phyloP scores from a whole-genome alignment of 2,329 filamentous ascomycete genomes.

The Xylaria sp. region DNA sequence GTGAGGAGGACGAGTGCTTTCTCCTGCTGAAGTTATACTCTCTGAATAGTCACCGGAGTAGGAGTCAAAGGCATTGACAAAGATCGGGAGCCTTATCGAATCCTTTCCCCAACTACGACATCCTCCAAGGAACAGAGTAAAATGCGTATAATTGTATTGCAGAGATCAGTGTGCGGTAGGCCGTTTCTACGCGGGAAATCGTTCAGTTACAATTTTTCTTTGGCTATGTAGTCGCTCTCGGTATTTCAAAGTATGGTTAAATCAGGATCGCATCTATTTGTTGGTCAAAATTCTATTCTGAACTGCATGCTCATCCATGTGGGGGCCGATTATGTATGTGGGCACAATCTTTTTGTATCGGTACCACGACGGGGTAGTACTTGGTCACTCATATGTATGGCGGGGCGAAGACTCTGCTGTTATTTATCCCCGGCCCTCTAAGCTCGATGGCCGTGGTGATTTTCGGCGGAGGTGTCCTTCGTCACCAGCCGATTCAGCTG shows the following conservation, averaged over 20 bases:
- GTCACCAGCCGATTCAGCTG: conserved; percentile 57
- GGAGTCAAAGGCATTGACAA: too few relatives aligned
- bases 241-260: neutral
- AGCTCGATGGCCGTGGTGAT: neutral
- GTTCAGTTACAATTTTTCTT: neutral
- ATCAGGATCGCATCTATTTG: neutral
- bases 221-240: neutral
- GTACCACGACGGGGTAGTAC: neutral
- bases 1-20: neutral
- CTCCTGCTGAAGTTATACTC: neutral
- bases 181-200: neutral
- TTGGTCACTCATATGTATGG: neutral
- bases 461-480: neutral
- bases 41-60: too few relatives aligned
- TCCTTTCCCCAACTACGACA: neutral
- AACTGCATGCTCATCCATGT: neutral
- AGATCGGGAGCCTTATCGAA: neutral
- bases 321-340: neutral
- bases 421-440: neutral
- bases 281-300: neutral
- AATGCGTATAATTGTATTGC: neutral
- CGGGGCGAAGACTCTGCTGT: neutral
- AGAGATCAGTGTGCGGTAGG: too few relatives aligned
- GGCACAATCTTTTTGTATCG: neutral
- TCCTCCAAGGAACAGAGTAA: neutral